Base-by-base conservation (phyloP, 2,329 filamentous ascomycete species). In the Talaromyces sp. region DNA sequence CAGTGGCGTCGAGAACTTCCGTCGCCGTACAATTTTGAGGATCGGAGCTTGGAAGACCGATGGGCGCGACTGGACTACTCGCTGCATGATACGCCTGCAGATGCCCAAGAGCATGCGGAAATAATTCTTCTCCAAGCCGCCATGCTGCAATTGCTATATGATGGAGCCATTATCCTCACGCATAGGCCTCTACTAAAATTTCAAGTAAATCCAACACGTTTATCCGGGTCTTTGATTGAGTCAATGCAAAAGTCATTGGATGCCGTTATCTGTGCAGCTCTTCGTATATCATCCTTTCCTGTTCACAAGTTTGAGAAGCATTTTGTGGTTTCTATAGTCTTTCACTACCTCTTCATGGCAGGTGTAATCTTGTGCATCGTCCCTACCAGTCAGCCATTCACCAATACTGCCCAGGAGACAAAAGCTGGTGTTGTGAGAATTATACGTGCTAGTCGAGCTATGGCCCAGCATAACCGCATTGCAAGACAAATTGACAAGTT, bases 371-470 rank as follows among this genome's bases (percentile, higher is more conserved):
- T 75, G 8, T 75, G 73, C 67, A 72, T 75, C 41, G 65, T 70
- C 14, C 72, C 73, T 14, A 73, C 70, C 2, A 72, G 67, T 22
- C 70, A 70, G 27, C 73, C 73, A 9, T 70, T 71, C 56, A 74
- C 72, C 39, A 54, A 66, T 37, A 66, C 68, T 39, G 71, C 73
- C 1, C 67, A 71, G 27, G 72, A 74, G n/a, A 69, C 73, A 10
- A 75, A 75, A 59, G 68, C 72, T 1, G 72, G 72, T 3, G 69
- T 73, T 6, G 64, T 75, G 45, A 66, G 70, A 14, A 75, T 75
- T 37, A 75, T 75, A 13, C 68, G 67, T 19, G 68, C 71, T 1
- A 70, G 70, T 43, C 63, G 68, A 24, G 65, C 67, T 0, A 66
- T 73, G 13, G 67, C 66, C 9, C 60, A 67, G 4, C 66, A 68